phyloP scores from a whole-genome alignment of 495 filamentous ascomycete genomes.

The Penicillium cosmopolitanum region DNA sequence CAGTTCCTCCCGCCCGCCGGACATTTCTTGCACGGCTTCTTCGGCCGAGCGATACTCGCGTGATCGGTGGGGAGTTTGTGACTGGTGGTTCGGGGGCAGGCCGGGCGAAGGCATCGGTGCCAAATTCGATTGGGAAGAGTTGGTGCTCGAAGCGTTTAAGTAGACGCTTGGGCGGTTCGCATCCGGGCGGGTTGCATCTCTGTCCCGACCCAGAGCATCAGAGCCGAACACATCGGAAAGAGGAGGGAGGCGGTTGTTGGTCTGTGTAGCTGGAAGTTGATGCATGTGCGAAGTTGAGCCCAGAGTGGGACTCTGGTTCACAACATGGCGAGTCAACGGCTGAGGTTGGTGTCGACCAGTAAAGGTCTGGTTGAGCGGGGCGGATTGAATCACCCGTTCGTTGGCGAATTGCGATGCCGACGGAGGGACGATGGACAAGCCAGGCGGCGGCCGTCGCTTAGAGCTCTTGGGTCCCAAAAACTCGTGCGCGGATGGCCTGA shows the following conservation, averaged over 20 bases:
- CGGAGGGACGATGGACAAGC: slow-evolving; percentile 92
- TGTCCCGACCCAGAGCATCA: slow-evolving; percentile 66
- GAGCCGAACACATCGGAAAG: slow-evolving; percentile 92
- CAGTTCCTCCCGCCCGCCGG: slow-evolving; percentile 88
- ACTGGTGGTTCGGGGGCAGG: slow-evolving; percentile 53
- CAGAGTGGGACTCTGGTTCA: slow-evolving; percentile 83
- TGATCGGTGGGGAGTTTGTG: slow-evolving; percentile 59
- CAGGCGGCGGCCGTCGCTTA: slow-evolving; percentile 82
- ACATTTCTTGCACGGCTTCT: slow-evolving; percentile 86
- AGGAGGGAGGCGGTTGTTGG: slow-evolving; percentile 89
- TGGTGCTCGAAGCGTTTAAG: slow-evolving; percentile 49
- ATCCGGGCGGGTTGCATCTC: slow-evolving; percentile 39
- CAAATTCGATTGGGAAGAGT: slow-evolving; percentile 74
- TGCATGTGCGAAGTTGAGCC: slow-evolving; percentile 90
- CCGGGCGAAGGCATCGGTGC: slow-evolving; percentile 73
- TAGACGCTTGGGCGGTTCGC: slow-evolving; percentile 45
- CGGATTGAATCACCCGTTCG: slow-evolving; percentile 95
- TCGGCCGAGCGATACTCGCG: slow-evolving; percentile 95
- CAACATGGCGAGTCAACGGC: slow-evolving; percentile 78
- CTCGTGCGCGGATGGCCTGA: slow-evolving; percentile 52
- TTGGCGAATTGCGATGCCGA: slow-evolving; percentile 95
- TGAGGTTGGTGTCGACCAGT: slow-evolving; percentile 86
- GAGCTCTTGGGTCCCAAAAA: slow-evolving; percentile 67
- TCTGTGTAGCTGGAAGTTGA: slow-evolving; percentile 85
- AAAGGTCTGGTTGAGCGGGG: slow-evolving; percentile 93